A percentile compares a stretch with the other conserved stretches of the same genome.
Evolutionary conservation across 1,284 basidiomycete species (phyloP).

Genomic region (Lignosus rhinocerotis): DNA sequence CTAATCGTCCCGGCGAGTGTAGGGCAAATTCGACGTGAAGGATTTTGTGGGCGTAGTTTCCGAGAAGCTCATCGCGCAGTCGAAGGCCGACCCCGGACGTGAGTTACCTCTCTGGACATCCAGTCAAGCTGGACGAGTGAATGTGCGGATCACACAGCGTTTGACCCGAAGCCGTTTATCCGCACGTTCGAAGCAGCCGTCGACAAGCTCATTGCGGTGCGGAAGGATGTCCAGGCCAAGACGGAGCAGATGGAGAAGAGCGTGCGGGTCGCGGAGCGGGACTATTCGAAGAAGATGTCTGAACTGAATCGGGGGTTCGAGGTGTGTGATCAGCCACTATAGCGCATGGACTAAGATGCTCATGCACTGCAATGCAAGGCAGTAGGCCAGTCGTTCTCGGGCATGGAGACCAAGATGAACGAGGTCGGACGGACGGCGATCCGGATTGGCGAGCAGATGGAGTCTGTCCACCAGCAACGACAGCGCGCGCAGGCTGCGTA

Average conservation of each 20-base stretch:
- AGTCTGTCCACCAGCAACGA: slow-evolving; percentile 90
- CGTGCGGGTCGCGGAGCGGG: slow-evolving; percentile 87
- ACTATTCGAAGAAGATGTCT: slow-evolving; percentile 91
- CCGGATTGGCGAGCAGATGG: slow-evolving; percentile 95
- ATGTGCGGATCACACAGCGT: slow-evolving; percentile 54
- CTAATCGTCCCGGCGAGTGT: not conserved
- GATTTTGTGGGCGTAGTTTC: slow-evolving; percentile 87
- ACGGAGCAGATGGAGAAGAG: slow-evolving; percentile 92
- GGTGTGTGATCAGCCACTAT: slow-evolving; percentile 41
- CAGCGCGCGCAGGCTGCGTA: slow-evolving; percentile 93
- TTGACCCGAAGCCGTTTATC: slow-evolving; percentile 93
- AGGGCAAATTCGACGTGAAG: slow-evolving; percentile 91
- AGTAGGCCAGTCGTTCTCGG: slow-evolving; percentile 80
- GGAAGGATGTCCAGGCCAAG: slow-evolving; percentile 86
- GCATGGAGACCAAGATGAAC: slow-evolving; percentile 87
- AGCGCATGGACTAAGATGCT: not conserved
- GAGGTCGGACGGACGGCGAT: slow-evolving; percentile 95
- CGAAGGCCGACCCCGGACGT: slow-evolving; percentile 84
- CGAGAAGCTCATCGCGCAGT: slow-evolving; percentile 83
- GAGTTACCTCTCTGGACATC: slow-evolving; percentile 36
- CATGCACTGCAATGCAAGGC: slow-evolving; percentile 44
- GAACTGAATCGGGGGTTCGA: slow-evolving; percentile 94
- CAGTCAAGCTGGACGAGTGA: not conserved
- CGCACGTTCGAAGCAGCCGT: slow-evolving; percentile 89
- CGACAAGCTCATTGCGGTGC: slow-evolving; percentile 81